A percentile compares a stretch with the other conserved stretches of the same genome.
Evolutionary conservation across 2,329 filamentous ascomycete genomes (phyloP).

Genomic region (Stachybotrys chartarum): DNA sequence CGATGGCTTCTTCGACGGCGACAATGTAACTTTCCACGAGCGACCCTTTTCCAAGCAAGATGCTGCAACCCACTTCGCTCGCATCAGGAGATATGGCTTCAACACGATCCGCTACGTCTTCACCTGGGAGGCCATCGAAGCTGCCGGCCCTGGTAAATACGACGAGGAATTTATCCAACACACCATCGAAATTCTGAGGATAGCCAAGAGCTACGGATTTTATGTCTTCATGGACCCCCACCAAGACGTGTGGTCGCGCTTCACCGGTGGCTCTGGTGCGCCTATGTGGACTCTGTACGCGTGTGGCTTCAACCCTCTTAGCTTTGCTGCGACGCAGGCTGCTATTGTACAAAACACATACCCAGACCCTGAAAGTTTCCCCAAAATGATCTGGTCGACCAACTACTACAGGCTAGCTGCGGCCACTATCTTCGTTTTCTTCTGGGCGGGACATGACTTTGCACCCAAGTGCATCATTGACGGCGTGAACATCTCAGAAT

Average conservation of each 20-base stretch:
- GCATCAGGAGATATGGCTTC: constrained; percentile 84
- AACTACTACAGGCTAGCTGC: constrained; percentile 87
- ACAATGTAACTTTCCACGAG: constrained; percentile 81
- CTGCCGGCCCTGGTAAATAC: constrained; percentile 81
- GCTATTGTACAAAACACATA: constrained; percentile 94
- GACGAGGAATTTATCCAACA: constrained; percentile 91
- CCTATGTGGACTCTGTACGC: constrained; percentile 98
- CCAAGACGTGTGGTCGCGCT: constrained; percentile 97
- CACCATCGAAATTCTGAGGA: constrained; percentile 75
- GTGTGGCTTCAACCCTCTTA: constrained; percentile 79
- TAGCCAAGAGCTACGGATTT: constrained; percentile 86
- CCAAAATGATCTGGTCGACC: constrained; percentile 99
- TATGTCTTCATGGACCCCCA: constrained; percentile 99
- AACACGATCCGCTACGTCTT: constrained; percentile 96
- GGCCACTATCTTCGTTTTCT: constrained; percentile 88
- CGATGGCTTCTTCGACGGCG: constrained; percentile 84
- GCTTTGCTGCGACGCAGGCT: constrained; percentile 80
- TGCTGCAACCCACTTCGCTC: constrained; percentile 77
- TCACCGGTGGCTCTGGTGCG: constrained; percentile 88
- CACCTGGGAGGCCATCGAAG: constrained; percentile 98
- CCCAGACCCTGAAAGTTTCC: constrained; percentile 74
- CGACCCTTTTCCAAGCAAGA: constrained; percentile 79
- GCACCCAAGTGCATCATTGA: constrained; percentile 94
- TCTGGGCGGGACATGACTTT: constrained; percentile 86
- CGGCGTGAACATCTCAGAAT: constrained; percentile 93